These are phyloP conservation scores for Leptographium wingfieldii DNA, from an alignment of 2,329 filamentous ascomycete genomes.

Conservation along the genomic window DNA sequence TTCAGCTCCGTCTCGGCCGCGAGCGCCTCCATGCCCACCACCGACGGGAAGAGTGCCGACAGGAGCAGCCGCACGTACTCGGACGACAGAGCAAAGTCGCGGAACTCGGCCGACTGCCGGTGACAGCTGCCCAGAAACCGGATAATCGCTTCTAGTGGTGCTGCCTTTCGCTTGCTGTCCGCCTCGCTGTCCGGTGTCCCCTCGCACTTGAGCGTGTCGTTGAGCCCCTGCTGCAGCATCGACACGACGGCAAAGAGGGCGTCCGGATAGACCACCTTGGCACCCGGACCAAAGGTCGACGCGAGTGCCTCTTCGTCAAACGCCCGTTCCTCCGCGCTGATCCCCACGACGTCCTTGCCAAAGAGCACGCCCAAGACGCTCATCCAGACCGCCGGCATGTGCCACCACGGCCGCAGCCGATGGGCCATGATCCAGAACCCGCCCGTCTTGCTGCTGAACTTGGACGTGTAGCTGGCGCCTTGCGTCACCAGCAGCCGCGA, in stretches of 20 bases:
- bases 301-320: slow-evolving; percentile 48
- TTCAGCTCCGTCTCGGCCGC: slow-evolving; percentile 78
- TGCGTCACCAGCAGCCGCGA: slow-evolving; percentile 74
- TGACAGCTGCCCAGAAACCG: slow-evolving; percentile 72
- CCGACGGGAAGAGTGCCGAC: slow-evolving; percentile 69
- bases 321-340: slow-evolving; percentile 40
- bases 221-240: slow-evolving; percentile 79
- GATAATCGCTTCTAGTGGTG: slow-evolving; percentile 54
- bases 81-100: slow-evolving; percentile 69
- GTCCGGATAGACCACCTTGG: slow-evolving; percentile 62
- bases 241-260: slow-evolving; percentile 66
- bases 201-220: slow-evolving; percentile 52
- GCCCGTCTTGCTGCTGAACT: slow-evolving; percentile 72
- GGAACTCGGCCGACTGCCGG: slow-evolving; percentile 60
- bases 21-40: slow-evolving; percentile 76
- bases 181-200: slow-evolving; percentile 17
- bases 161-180: not conserved
- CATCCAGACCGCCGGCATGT: slow-evolving; percentile 70
- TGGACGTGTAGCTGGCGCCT: slow-evolving; percentile 67
- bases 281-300: slow-evolving; percentile 49
- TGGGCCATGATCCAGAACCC: slow-evolving; percentile 80
- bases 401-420: slow-evolving; percentile 79
- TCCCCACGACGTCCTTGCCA: slow-evolving; percentile 62
- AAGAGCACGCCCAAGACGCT: slow-evolving; percentile 84
- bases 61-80: slow-evolving; percentile 73